Percentiles rank a stretch among this genome's conserved stretches.
Conservation (phyloP, 805 yeast genomes). For the Hanseniaspora thailandica region DNA sequence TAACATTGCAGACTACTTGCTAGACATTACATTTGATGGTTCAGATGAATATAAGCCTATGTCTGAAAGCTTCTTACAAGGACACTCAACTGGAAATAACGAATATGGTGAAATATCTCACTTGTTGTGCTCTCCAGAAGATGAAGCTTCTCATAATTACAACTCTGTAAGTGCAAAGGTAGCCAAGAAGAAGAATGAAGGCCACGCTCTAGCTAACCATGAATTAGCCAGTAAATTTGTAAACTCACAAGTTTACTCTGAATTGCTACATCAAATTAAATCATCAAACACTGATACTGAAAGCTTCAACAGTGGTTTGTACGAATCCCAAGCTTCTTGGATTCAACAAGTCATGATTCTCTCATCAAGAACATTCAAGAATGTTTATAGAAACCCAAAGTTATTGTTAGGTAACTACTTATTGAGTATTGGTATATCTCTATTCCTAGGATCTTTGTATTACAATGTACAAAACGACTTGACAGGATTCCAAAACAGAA, state of each 20-base stretch:
- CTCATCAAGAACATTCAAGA: constrained; percentile 79
- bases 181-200: neutral
- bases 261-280: constrained; percentile 8
- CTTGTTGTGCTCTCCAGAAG: constrained; percentile 18
- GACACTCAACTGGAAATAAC: constrained; percentile 41
- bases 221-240: constrained; percentile 8
- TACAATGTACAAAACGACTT: constrained; percentile 77
- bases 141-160: constrained; percentile 16
- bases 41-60: constrained; percentile 17
- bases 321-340: constrained; percentile 40
- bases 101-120: constrained; percentile 67
- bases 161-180: neutral
- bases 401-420: constrained; percentile 75
- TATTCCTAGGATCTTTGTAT: constrained; percentile 76
- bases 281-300: constrained; percentile 13
- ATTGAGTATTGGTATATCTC: constrained; percentile 62
- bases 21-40: constrained; percentile 70
- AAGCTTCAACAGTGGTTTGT: constrained; percentile 27
- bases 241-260: constrained; percentile 10
- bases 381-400: constrained; percentile 83
- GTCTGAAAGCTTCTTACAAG: constrained; percentile 17
- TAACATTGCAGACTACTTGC: constrained; percentile 85
- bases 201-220: neutral
- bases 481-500: constrained; percentile 89
- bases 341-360: constrained; percentile 58